Conservation (phyloP, 208 protist genomes). For the Perkinsela sp. region DNA sequence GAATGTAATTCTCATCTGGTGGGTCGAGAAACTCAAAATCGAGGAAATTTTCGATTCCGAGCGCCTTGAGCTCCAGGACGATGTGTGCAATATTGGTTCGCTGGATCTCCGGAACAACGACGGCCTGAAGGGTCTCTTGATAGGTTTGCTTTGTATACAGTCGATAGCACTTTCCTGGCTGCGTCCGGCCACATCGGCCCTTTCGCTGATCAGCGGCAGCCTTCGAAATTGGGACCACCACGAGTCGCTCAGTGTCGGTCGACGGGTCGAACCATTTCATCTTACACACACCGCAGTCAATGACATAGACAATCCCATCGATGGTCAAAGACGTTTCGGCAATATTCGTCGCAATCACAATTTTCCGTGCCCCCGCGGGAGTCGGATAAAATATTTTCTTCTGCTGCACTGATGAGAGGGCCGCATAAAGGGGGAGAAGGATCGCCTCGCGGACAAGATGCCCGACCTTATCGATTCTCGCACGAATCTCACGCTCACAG, state of each 20-base stretch:
- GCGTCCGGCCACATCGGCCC: constrained; percentile 75
- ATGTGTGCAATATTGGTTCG: constrained; percentile 77
- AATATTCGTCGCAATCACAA: constrained; percentile 97
- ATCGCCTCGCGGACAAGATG: constrained; percentile 39
- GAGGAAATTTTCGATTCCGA: constrained; percentile 87
- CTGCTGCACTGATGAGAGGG: constrained; percentile 88
- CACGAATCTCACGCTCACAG: constrained; percentile 12
- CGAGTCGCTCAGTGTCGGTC: constrained; percentile 80
- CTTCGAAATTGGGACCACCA: constrained; percentile 78
- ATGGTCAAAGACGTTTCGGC: constrained; percentile 98
- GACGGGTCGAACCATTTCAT: constrained; percentile 85
- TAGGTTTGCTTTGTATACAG: constrained; percentile 78
- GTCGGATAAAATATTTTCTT: constrained; percentile 88
- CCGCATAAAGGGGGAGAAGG: constrained; percentile 88
- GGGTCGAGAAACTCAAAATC: constrained; percentile 90
- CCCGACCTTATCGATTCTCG: neutral
- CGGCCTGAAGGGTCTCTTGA: constrained; percentile 70
- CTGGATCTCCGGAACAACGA: constrained; percentile 81
- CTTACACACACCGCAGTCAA: constrained; percentile 90
- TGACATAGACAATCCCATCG: constrained; percentile 91
- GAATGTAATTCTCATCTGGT: constrained; percentile 81
- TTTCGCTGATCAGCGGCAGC: constrained; percentile 77
- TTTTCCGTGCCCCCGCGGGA: constrained; percentile 55
- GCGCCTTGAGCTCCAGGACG: constrained; percentile 80
- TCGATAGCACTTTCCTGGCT: constrained; percentile 77